Evolutionary conservation across 768 basidiomycete genomes (phyloP).

Genomic region (Hypholoma fasciculare): DNA sequence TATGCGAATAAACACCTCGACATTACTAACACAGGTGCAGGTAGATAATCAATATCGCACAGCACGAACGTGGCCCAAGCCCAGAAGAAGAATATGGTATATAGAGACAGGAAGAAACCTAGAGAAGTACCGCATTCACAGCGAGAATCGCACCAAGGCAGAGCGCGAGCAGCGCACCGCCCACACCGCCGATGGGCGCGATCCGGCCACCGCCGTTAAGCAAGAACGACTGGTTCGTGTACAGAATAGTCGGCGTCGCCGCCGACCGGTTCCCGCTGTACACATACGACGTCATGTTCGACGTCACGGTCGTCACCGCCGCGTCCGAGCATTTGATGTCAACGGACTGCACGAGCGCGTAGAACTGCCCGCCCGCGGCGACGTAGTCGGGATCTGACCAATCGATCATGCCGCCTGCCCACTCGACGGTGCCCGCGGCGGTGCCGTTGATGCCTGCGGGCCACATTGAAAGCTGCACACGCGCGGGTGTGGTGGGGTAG

Average conservation of each 20-base stretch:
- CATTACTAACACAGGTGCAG: neutral
- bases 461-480: conserved; percentile 83
- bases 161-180: conserved; percentile 20
- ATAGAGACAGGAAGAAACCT: neutral
- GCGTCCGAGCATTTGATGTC: conserved; percentile 64
- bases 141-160: conserved; percentile 25
- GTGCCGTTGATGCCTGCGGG: conserved; percentile 70
- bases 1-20: too few relatives aligned
- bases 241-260: conserved; percentile 51
- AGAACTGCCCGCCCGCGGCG: conserved; percentile 68
- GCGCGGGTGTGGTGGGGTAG: conserved; percentile 79
- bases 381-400: conserved; percentile 79
- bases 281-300: conserved; percentile 61
- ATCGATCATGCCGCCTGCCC: conserved; percentile 83
- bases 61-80: neutral
- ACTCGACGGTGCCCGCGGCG: conserved; percentile 69
- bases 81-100: neutral
- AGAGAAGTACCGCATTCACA: conserved; percentile 24
- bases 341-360: conserved; percentile 61
- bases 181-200: conserved; percentile 15
- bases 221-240: conserved; percentile 59
- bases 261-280: conserved; percentile 55
- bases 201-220: conserved; percentile 45
- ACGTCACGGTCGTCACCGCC: conserved; percentile 34
- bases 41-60: neutral